These are phyloP conservation scores for Trichosphaerium sp. DNA, from an alignment of 78 protist genomes.

Conservation along the genomic window DNA sequence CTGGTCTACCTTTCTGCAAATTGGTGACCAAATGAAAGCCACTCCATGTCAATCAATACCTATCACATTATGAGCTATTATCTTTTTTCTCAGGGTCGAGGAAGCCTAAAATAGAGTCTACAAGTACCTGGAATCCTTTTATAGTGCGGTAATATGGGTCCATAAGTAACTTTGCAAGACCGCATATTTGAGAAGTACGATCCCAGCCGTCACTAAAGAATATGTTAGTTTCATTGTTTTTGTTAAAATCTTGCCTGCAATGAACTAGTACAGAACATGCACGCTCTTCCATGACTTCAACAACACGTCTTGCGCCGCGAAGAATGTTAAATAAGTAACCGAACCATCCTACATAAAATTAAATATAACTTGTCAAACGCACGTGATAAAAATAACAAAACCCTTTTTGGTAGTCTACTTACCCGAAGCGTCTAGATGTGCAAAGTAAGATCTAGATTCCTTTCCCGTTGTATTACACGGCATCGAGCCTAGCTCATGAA, in stretches of 20 bases:
- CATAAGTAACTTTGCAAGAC: conserved; percentile 34
- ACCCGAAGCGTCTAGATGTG: conserved; percentile 20
- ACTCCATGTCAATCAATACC: conserved; percentile 66
- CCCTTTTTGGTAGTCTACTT: conserved; percentile 29
- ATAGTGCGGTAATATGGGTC: conserved; percentile 68
- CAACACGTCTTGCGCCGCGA: too few species aligned
- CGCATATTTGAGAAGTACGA: conserved; percentile 54
- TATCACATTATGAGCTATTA: not conserved
- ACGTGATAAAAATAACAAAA: too few species aligned
- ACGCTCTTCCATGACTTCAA: not conserved
- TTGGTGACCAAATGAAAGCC: conserved; percentile 65
- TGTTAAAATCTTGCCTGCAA: not conserved
- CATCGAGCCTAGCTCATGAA: not conserved
- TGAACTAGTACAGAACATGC: not conserved
- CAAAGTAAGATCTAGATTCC: conserved; percentile 18
- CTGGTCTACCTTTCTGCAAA: conserved; percentile 37
- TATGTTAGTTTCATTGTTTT: conserved; percentile 64
- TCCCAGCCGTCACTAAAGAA: conserved; percentile 88
- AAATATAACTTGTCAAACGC: too few species aligned
- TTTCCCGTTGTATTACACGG: not conserved
- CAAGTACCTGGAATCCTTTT: conserved; percentile 42
- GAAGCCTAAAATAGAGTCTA: not conserved
- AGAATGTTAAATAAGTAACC: not conserved
- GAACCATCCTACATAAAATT: too few species aligned
- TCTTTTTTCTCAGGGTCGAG: too few species aligned